These are phyloP conservation scores for Pezicula carpinea DNA, from an alignment of 2,329 filamentous ascomycete genomes.

Conservation along the genomic window DNA sequence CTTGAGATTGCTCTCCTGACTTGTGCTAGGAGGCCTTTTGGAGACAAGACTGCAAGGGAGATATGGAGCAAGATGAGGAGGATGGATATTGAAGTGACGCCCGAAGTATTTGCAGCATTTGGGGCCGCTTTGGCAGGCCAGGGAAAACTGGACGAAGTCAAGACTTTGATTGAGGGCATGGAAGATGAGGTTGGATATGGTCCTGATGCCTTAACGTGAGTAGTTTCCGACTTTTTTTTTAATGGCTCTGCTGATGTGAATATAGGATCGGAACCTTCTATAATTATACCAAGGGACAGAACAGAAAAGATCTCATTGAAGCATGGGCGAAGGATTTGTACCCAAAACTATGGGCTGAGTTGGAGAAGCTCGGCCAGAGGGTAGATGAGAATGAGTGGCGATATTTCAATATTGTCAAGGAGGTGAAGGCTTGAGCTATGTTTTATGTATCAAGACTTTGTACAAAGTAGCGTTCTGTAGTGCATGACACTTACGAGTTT, in stretches of 20 bases:
- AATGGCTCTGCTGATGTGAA: conserved; percentile 9
- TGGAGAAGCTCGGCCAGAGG: conserved; percentile 34
- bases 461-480: no score
- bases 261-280: conserved; percentile 68
- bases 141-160: conserved; percentile 63
- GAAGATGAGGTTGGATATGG: conserved; percentile 59
- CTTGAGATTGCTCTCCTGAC: conserved; percentile 77
- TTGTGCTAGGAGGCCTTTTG: conserved; percentile 59
- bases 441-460: neutral
- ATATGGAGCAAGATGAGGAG: conserved; percentile 68
- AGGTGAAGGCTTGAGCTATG: conserved; percentile 17
- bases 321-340: conserved; percentile 68
- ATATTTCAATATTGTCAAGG: conserved; percentile 22
- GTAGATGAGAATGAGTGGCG: conserved; percentile 22
- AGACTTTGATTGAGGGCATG: conserved; percentile 62
- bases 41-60: conserved; percentile 55
- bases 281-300: conserved; percentile 64
- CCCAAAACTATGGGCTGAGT: conserved; percentile 62
- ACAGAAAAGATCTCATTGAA: conserved; percentile 65
- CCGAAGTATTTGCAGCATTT: conserved; percentile 70
- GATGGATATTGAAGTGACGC: conserved; percentile 76
- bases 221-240: conserved; percentile 20
- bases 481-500: no score
- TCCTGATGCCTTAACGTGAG: conserved; percentile 70
- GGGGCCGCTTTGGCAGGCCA: conserved; percentile 71